Conservation (phyloP, 2,329 filamentous ascomycete species). For the Cordyceps cicadae region DNA sequence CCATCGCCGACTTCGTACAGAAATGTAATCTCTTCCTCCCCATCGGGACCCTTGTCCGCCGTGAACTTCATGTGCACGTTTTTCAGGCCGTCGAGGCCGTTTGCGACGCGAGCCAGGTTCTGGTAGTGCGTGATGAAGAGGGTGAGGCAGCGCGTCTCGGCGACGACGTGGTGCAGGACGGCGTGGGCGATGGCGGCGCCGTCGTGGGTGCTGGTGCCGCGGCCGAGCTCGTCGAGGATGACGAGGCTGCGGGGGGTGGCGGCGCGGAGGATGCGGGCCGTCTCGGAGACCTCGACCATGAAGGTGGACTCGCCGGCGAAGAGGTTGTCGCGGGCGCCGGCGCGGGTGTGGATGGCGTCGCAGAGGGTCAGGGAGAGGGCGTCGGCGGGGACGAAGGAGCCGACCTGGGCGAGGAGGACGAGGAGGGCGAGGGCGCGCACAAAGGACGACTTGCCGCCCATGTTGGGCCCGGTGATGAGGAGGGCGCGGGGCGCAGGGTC, state of each 20-base stretch:
- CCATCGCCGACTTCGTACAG: slow-evolving; percentile 88
- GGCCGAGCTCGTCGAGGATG: slow-evolving; percentile 88
- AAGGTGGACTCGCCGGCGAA: slow-evolving; percentile 92
- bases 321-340: slow-evolving; percentile 94
- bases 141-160: slow-evolving; percentile 66
- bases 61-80: slow-evolving; percentile 96
- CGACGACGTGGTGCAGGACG: slow-evolving; percentile 76
- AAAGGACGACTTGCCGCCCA: slow-evolving; percentile 98
- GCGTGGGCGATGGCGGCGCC: slow-evolving; percentile 92
- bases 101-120: slow-evolving; percentile 62
- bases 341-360: slow-evolving; percentile 89
- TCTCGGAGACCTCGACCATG: slow-evolving; percentile 96
- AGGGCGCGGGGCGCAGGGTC: slow-evolving; percentile 61
- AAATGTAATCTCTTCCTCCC: slow-evolving; percentile 79
- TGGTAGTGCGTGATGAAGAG: slow-evolving; percentile 99
- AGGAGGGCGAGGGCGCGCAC: slow-evolving; percentile 89
- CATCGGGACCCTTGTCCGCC: slow-evolving; percentile 30
- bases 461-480: slow-evolving; percentile 93
- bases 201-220: slow-evolving; percentile 91
- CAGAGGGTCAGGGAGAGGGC: slow-evolving; percentile 68
- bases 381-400: slow-evolving; percentile 82
- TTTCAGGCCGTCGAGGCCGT: slow-evolving; percentile 59
- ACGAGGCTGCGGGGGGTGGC: slow-evolving; percentile 79
- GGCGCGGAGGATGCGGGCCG: slow-evolving; percentile 79
- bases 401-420: slow-evolving; percentile 87